A percentile compares a stretch with the other conserved stretches of the same genome.
Evolutionary conservation across 192 early-diverging fungal species (phyloP).

Genomic region (Podila verticillata): DNA sequence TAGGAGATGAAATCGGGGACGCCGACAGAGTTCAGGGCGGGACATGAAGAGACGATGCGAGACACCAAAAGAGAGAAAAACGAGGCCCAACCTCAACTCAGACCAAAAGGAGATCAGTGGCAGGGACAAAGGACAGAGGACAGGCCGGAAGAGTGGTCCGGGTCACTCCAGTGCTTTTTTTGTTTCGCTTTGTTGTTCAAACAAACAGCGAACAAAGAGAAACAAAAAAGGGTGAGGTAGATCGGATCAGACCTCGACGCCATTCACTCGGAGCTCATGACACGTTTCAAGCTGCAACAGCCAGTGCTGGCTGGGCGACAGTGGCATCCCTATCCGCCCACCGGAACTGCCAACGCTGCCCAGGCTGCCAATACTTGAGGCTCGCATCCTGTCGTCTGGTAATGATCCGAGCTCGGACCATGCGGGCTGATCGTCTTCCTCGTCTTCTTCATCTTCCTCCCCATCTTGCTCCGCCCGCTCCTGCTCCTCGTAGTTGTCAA

Average conservation of each 20-base stretch:
- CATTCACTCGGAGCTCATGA: conserved; percentile 27
- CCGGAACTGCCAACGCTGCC: background rate
- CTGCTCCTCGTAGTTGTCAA: background rate
- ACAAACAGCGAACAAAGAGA: background rate
- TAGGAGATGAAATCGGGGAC: too few relatives aligned
- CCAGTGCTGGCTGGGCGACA: conserved; percentile 45
- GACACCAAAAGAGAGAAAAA: too few relatives aligned
- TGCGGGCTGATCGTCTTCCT: conserved; percentile 21
- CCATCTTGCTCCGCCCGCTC: conserved; percentile 1
- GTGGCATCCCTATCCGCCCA: conserved; percentile 23
- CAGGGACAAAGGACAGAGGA: too few relatives aligned
- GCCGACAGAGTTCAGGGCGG: too few relatives aligned
- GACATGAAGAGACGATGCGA: too few relatives aligned
- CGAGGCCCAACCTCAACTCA: too few relatives aligned
- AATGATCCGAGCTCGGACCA: conserved; percentile 38
- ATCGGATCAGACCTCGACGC: conserved; percentile 18
- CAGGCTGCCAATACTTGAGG: background rate
- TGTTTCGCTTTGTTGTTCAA: too few relatives aligned
- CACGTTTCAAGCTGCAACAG: conserved; percentile 31
- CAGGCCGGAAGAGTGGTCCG: too few relatives aligned
- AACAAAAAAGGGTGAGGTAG: background rate
- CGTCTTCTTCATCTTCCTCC: conserved; percentile 39
- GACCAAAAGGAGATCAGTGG: too few relatives aligned
- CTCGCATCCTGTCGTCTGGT: conserved; percentile 19
- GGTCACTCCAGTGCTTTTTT: too few relatives aligned